Conservation (phyloP, 345 rosid genomes). For the Anastatica hierochuntica region DNA sequence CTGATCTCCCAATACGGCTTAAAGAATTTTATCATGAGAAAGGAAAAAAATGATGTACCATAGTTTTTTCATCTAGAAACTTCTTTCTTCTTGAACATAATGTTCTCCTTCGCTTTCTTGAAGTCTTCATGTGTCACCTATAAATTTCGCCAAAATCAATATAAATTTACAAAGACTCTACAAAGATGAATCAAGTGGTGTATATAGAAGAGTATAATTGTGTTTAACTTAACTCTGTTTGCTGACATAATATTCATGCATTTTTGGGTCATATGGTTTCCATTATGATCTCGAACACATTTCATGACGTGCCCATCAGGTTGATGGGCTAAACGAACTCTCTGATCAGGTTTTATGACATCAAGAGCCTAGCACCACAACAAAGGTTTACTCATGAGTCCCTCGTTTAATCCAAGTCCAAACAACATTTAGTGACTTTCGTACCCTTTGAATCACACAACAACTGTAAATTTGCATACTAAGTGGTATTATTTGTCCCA, state of each 20-base stretch:
- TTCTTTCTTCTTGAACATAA: no score
- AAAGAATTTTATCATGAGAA: no score
- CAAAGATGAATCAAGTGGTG: no score
- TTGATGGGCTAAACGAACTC: constrained; percentile 46
- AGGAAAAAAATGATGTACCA: no score
- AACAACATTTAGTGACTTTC: not conserved
- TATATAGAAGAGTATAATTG: no score
- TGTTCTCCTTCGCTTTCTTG: no score
- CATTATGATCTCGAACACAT: constrained; percentile 80
- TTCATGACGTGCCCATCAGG: constrained; percentile 73
- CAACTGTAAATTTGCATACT: constrained; percentile 76
- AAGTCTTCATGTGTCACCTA: no score
- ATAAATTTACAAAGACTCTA: no score
- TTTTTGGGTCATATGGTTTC: constrained; percentile 80
- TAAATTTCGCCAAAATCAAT: no score
- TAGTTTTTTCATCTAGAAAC: no score
- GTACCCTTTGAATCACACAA: constrained; percentile 68
- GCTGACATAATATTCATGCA: constrained; percentile 56
- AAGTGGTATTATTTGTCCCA: constrained; percentile 49
- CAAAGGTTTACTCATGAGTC: constrained; percentile 5
- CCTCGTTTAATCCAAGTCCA: not conserved
- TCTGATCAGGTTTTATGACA: constrained; percentile 62
- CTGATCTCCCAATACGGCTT: no score
- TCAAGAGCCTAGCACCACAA: constrained; percentile 51
- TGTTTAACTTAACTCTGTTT: constrained; percentile 50